Percentiles rank a stretch among this genome's conserved stretches.
phyloP scores from a whole-genome alignment of 192 early-diverging fungal genomes.

The Coemansia sp. region DNA sequence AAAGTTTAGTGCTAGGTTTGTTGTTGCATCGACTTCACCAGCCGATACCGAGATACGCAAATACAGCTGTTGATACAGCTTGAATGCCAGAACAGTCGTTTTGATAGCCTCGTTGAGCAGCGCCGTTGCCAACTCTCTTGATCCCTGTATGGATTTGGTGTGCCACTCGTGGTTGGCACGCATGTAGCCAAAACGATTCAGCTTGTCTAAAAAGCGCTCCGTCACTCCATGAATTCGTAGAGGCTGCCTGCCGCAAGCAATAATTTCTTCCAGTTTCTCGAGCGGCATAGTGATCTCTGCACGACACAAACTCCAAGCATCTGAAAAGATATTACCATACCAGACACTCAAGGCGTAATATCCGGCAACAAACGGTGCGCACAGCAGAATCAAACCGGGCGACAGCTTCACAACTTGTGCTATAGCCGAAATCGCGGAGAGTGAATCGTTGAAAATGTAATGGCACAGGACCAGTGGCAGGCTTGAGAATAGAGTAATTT shows the following conservation, averaged over 20 bases:
- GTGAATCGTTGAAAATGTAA: not conserved
- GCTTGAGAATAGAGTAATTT: not conserved
- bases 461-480: not conserved
- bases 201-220: not conserved
- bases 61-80: not conserved
- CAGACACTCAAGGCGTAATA: not conserved
- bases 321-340: not conserved
- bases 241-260: not conserved
- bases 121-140: not conserved
- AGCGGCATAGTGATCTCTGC: not conserved
- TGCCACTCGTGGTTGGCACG: not conserved
- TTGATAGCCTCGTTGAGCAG: not conserved
- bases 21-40: conserved; percentile 8
- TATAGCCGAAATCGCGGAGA: not conserved
- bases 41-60: not conserved
- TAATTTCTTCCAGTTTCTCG: not conserved
- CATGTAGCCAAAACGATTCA: not conserved
- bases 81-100: not conserved
- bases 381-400: not conserved
- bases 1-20: not conserved
- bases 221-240: conserved; percentile 8
- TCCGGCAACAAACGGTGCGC: not conserved
- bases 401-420: conserved; percentile 3
- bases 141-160: not conserved
- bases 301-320: not conserved